Evolutionary conservation across 2,329 filamentous ascomycete genomes (phyloP), one percentile per base, ranked within the genome.

Genomic region (Cordyceps farinosa): DNA sequence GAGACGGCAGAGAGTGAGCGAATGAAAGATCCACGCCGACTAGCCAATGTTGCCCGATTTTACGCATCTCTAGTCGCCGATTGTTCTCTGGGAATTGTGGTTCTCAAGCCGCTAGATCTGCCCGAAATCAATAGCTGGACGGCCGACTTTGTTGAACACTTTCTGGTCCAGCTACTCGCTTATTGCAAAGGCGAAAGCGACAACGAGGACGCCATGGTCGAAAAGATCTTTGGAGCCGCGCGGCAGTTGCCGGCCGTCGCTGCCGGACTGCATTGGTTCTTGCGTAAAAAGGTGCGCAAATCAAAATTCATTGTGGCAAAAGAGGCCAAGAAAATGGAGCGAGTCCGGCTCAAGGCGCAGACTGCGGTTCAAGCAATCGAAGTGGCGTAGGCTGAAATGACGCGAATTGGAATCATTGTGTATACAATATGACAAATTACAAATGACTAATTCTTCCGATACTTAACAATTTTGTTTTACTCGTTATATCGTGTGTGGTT

Each of bases 81-180:
- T 53, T 78, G 79, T 1, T 76, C 74, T 17, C 69, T 86, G 50
- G 74, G 75, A 5, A 74, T 87, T 27, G 75, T 75, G 13, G 71
- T 86, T 8, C 75, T 89, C 50, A 88, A 90, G 76, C 87, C 87
- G 17, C 82, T 98, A 51, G 92, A 95, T 67, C 85, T 97, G 60
- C 84, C 87, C 0, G 91, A 90, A 67, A 76, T 97, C 57, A 90
- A 92, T 71, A 79, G 85, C 8, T 92, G 90, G 76, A 91, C 91
- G 0, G 87, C 84, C 63, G 85, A 85, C 30, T 95, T 98, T 71
- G 81, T 93, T 52, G 92, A 97, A 74, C 79, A 95, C 8, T 77
- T 97, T 67, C 80, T 98, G 17, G 87, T 95, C 55, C 90, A 87
- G 2, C 76, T 92, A 13, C 84, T 98, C 38, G 81, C 91, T 52